Base-by-base conservation (phyloP, 768 basidiomycete species). In the Ramaria sp. region DNA sequence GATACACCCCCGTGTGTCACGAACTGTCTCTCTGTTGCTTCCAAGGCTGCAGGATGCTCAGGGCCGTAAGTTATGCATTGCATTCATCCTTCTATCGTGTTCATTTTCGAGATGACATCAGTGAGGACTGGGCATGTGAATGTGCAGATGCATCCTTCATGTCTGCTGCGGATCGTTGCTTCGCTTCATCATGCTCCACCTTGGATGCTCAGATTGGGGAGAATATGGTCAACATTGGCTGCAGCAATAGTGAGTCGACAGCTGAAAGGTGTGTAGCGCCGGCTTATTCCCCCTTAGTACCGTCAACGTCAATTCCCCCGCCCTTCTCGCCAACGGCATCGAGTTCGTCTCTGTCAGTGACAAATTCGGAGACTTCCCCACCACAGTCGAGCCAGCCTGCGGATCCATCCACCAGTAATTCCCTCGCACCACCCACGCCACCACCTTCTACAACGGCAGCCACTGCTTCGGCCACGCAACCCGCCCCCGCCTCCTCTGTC, bases 151-250 rank as follows among this genome's bases (percentile, higher is more conserved):
- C 43, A 30, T 32, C 43, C 10, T 55, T 55, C 28, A 24, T 5
- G 28, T 47, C 53, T 15, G 10, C 24, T 6, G 27, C 34, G 13
- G 22, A 55, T 20, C 32, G 18, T 12, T 55, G 53, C 44, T 55
- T 55, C 53, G 20, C 15, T 1, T 7, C 4, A 44, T 20, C 28
- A 13, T 55, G 53, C 28, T 32, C 53, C 13, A 13, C 42, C 28
- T 20, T 30, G 24, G 22, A 55, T n/a, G 53, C 53, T 25, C 22
- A 16, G 20, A 55, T 55, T 24, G 53, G 53, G 4, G 9, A 55
- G 42, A 48, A 34, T 27, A 15, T 44, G 16, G 27, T 55, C 10
- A 32, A 55, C 32, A 36, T 34, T 7, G 8, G 22, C 5, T 55
- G 53, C 30, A 48, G 53, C 34, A 48, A 36, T 22, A 13, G 53